A percentile compares a stretch with the other conserved stretches of the same genome.
These are phyloP conservation scores for Taiozyma sp. DNA, from an alignment of 1,139 yeast genomes.

Conservation along the genomic window DNA sequence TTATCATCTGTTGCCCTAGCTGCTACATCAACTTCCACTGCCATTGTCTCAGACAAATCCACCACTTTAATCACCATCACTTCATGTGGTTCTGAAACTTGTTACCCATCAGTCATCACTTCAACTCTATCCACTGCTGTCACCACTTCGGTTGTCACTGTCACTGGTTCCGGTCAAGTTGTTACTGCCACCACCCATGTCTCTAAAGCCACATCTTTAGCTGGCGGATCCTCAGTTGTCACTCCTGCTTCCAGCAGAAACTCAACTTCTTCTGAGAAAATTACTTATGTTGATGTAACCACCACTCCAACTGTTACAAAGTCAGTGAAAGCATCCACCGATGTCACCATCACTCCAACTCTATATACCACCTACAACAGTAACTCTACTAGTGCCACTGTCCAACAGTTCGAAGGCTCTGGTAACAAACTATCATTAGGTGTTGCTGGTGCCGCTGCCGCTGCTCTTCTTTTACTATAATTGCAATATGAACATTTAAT, in stretches of 20 bases:
- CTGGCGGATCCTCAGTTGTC: neutral
- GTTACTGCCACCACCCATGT: slow-evolving; percentile 26
- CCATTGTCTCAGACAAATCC: slow-evolving; percentile 27
- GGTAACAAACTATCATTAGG: slow-evolving; percentile 9
- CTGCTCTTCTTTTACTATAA: slow-evolving; percentile 15
- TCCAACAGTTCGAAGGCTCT: slow-evolving; percentile 25
- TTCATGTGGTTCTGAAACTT: slow-evolving; percentile 33
- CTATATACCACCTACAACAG: slow-evolving; percentile 25
- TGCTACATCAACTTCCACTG: slow-evolving; percentile 30
- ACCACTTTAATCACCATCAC: slow-evolving; percentile 47
- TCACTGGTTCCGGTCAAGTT: slow-evolving; percentile 15
- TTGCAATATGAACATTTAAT: neutral
- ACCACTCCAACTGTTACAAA: slow-evolving; percentile 8
- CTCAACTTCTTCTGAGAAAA: neutral
- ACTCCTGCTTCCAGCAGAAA: slow-evolving; percentile 10
- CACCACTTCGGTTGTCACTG: slow-evolving; percentile 15
- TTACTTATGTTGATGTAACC: neutral
- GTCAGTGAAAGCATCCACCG: slow-evolving; percentile 29
- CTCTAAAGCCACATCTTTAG: slow-evolving; percentile 26
- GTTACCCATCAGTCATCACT: slow-evolving; percentile 23
- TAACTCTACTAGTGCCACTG: slow-evolving; percentile 18
- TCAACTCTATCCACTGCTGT: slow-evolving; percentile 21
- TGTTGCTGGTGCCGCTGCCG: slow-evolving; percentile 15
- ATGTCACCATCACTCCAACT: slow-evolving; percentile 28
- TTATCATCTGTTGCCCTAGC: slow-evolving; percentile 28